Evolutionary conservation across 148 eudicot genomes (phyloP).

Genomic region (Cornus suecica): DNA sequence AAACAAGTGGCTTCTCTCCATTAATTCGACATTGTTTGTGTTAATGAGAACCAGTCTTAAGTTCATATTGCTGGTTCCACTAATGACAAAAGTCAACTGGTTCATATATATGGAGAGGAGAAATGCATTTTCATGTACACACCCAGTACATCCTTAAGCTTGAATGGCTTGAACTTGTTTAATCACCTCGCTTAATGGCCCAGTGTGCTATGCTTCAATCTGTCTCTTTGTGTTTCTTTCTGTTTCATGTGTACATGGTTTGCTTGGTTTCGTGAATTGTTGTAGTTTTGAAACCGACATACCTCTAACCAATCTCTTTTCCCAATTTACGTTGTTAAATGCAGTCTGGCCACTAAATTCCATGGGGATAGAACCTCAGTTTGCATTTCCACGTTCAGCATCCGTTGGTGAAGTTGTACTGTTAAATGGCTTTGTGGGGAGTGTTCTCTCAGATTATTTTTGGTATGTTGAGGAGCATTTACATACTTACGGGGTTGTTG

Average conservation of each 20-base stretch:
- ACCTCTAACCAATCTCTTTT: neutral
- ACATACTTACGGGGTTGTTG: neutral
- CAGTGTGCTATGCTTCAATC: no score
- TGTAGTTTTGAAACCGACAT: conserved; percentile 1
- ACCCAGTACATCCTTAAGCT: no score
- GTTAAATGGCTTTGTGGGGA: conserved; percentile 46
- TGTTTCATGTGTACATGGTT: neutral
- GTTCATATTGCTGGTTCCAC: no score
- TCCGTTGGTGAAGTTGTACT: conserved; percentile 32
- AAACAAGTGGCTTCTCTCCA: no score
- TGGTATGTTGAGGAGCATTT: conserved; percentile 21
- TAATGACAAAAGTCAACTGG: no score
- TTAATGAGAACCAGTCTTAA: no score
- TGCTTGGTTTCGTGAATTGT: neutral
- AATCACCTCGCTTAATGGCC: neutral
- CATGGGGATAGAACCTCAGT: conserved; percentile 32
- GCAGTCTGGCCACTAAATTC: conserved; percentile 42
- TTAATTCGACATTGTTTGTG: no score
- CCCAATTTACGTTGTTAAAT: neutral
- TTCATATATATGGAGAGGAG: no score
- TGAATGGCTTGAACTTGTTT: no score
- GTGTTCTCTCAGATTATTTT: conserved; percentile 41
- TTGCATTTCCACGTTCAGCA: conserved; percentile 27
- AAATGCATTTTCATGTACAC: no score
- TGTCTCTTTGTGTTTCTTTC: neutral